phyloP scores from a whole-genome alignment of 2,329 filamentous ascomycete genomes.

The Pyrenophora graminea region DNA sequence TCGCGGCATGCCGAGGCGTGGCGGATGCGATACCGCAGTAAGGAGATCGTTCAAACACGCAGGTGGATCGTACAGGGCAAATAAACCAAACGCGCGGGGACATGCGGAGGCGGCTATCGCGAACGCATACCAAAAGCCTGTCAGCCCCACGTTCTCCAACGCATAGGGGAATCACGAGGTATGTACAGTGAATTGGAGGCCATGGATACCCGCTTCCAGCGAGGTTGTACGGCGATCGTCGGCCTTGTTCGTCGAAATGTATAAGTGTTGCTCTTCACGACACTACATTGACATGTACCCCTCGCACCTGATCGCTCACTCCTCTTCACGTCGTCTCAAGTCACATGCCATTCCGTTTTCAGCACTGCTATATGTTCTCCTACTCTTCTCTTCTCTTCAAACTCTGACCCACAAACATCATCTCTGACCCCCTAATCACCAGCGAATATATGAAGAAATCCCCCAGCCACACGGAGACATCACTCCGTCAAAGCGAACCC shows the following conservation, averaged over 20 bases:
- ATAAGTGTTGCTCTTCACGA: constrained; percentile 14
- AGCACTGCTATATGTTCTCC: neutral
- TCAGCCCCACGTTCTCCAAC: constrained; percentile 16
- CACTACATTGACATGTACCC: constrained; percentile 1
- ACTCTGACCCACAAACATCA: neutral
- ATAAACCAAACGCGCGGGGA: constrained; percentile 2
- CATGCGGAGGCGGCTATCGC: neutral
- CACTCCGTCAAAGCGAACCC: constrained; percentile 1
- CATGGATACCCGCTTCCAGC: neutral
- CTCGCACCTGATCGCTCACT: neutral
- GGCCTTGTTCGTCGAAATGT: constrained; percentile 10
- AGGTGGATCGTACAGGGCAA: neutral
- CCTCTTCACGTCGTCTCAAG: constrained; percentile 13
- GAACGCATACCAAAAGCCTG: constrained; percentile 7
- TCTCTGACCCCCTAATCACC: neutral
- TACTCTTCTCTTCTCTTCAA: constrained; percentile 3
- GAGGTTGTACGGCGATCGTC: neutral
- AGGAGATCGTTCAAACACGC: constrained; percentile 2
- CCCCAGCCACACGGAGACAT: constrained; percentile 3
- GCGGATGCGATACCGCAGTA: neutral
- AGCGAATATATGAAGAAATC: constrained; percentile 20
- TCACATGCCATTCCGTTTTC: neutral
- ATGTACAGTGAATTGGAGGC: constrained; percentile 5
- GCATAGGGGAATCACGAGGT: constrained; percentile 43
- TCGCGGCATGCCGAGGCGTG: too few species aligned